Conservation (phyloP, 106 monocot genomes). For the Dioscorea zingiberensis region DNA sequence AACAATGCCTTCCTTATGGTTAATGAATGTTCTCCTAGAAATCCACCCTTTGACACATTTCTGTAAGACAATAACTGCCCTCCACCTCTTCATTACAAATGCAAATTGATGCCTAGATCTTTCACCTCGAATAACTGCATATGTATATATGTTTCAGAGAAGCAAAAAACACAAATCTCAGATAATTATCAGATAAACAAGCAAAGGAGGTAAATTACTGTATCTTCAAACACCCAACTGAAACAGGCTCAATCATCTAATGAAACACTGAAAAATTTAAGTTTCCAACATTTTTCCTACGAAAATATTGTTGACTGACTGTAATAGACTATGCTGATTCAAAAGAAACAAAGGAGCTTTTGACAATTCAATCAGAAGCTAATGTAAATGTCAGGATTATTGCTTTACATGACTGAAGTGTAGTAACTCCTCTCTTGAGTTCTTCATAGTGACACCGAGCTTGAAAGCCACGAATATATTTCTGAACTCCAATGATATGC, state of each 20-base stretch:
- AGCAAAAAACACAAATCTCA: background rate
- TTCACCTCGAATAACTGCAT: constrained; percentile 56
- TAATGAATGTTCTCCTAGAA: constrained; percentile 23
- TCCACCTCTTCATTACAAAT: constrained; percentile 29
- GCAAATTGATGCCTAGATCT: constrained; percentile 32
- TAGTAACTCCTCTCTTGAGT: constrained; percentile 43
- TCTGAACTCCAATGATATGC: constrained; percentile 54
- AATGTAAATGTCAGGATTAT: no score
- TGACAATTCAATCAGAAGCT: no score
- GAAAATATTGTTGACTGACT: no score
- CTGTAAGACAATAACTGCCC: constrained; percentile 50
- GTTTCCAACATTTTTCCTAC: no score
- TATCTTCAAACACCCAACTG: no score
- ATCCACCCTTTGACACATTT: constrained; percentile 39
- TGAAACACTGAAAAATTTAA: no score
- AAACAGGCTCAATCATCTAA: no score
- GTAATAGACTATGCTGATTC: no score
- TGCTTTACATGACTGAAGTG: constrained; percentile 78
- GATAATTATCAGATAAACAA: no score
- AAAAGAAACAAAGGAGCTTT: no score
- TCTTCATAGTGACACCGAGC: constrained; percentile 36
- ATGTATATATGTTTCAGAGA: background rate
- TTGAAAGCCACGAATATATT: constrained; percentile 48
- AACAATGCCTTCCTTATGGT: constrained; percentile 24
- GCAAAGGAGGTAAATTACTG: no score